phyloP scores from a whole-genome alignment of 1,139 yeast species.

The Yamadazyma siamensis region DNA sequence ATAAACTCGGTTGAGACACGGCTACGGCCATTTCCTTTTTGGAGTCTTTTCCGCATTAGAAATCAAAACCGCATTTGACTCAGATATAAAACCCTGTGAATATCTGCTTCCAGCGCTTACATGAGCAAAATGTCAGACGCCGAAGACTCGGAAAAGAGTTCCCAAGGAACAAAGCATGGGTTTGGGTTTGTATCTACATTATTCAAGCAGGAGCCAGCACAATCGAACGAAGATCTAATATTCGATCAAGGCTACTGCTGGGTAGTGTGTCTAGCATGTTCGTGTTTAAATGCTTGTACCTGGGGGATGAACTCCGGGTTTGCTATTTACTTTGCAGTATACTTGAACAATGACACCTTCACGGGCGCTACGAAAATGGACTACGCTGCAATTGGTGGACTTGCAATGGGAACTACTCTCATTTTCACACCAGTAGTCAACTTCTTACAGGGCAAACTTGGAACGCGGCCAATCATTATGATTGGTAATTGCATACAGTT shows the following conservation, averaged over 20 bases:
- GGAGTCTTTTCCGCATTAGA: too few relatives aligned
- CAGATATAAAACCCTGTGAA: too few relatives aligned
- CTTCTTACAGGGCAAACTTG: conserved; percentile 35
- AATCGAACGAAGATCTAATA: conserved; percentile 8
- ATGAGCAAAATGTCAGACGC: too few relatives aligned
- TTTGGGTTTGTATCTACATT: too few relatives aligned
- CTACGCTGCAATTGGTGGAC: conserved; percentile 40
- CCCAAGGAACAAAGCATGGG: too few relatives aligned
- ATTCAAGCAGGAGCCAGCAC: too few relatives aligned
- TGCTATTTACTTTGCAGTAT: conserved; percentile 50
- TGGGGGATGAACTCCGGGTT: conserved; percentile 57
- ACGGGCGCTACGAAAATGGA: conserved; percentile 41
- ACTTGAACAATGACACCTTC: conserved; percentile 31
- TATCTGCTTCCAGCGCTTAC: too few relatives aligned
- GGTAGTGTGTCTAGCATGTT: conserved; percentile 40
- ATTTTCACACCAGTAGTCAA: conserved; percentile 39
- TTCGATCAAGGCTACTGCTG: conserved; percentile 50
- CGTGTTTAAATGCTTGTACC: conserved; percentile 41
- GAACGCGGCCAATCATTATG: conserved; percentile 33
- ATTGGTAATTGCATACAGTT: conserved; percentile 49
- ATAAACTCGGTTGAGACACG: too few relatives aligned
- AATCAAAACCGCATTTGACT: too few relatives aligned
- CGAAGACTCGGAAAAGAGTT: too few relatives aligned
- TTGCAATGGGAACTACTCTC: conserved; percentile 38
- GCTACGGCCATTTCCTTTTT: too few relatives aligned